Base-by-base conservation (phyloP, 352 stramenopile species). In the Globisporangium nodosum region DNA sequence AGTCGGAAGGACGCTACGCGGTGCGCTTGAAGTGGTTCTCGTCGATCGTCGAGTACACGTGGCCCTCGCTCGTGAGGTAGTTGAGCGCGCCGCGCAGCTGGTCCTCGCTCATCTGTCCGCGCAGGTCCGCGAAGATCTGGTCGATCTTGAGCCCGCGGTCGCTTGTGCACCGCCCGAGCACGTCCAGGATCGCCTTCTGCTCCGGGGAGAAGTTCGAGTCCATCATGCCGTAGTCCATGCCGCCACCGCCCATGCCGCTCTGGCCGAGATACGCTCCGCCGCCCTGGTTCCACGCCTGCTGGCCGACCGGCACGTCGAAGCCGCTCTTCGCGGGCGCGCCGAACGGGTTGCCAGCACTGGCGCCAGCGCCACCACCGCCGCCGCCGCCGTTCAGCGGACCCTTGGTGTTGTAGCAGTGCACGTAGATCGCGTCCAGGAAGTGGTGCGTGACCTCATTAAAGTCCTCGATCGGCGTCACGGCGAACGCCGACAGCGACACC, bases 401-500 rank as follows among this genome's bases (percentile, higher is more conserved):
- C 61, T 87, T 87, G 20, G 81, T 90, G 58, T 88, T 76, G 65
- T 88, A 91, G 69, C 97, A 92, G 60, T 94, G 88, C 13, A 85
- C 80, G 64, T 97, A 93, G n/a, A 97, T 91, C 24, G 92, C 81
- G 60, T 98, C 90, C 52, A 98, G 72, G 43, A 98, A 87, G 66
- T 99, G 96, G 80, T 98, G 85, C 21, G 96, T 98, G n/a, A 99
- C 48, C 69, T 98, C 85, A 74, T 99, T 98, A 30, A 92, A 88
- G 68, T 95, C 85, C 24, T 81, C 73, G 27, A 99, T 61, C 5
- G 81, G 79, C 43, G 77, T 78, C 59, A 98, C 76, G 39, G 78
- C 76, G 62, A 96, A 96, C 56, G 88, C 94, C 15, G 93, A 83
- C 20, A 98, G 64, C 54, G 78, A 93, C 6, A 83, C 70, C 52